Base-by-base conservation (phyloP, 306 rosid species). In the Delonix regia region DNA sequence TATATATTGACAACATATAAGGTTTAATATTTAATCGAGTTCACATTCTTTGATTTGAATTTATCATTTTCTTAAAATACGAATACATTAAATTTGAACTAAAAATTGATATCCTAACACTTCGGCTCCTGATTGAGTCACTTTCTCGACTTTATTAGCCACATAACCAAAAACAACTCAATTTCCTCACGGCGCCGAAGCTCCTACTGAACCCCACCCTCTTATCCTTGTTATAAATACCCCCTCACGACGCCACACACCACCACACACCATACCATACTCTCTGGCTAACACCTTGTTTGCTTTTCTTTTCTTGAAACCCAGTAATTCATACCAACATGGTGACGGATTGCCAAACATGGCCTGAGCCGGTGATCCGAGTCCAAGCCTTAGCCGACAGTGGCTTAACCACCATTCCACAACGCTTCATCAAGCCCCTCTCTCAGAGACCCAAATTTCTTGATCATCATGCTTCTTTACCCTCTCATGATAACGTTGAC, bases 361-460 rank as follows among this genome's bases (percentile, higher is more conserved):
- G 98, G 98, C 98, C 98, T 10, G 98, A 93, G 81, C 94, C 93
- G 8, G 74, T 91, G 18, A 84, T 89, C 25, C 71, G 94, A 49
- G 98, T 93, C 80, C 94, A 89, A 68, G 74, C 90, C 74, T 83
- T 93, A 19, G 87, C 97, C 1, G 88, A 89, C 41, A 93, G 98
- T 44, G 97, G 98, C 16, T 45, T 93, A 55, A 74, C 7, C 24
- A 67, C 76, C 49, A 87, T 93, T 85, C 98, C 98, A 0, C 67
- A 71, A 9, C 81, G 88, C 41, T 93, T 81, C 80, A 75, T 93
- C 59, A 92, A 90, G 55, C 94, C 96, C 0, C 62, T 61, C 3
- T 73, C 90, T 18, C 86, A 85, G 59, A 84, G 92, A 70, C 87
- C 90, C 21, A 9, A 47, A 3, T 27, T 28, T 28, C 22, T 28